Base-by-base conservation (phyloP, 441 rosid genomes). In the Aquilaria agallochum region DNA sequence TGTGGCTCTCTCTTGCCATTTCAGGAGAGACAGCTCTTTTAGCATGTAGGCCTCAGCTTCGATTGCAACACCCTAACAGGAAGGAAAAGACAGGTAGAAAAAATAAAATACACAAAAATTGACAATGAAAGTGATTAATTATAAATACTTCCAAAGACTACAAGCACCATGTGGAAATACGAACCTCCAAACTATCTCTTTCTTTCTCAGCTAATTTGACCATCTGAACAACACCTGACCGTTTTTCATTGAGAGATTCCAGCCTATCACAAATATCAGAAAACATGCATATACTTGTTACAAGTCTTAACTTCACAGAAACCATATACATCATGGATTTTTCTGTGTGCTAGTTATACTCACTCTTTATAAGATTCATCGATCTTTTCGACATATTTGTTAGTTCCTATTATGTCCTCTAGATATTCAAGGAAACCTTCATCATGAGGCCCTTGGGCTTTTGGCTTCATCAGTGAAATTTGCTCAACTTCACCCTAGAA, bases 401-500 rank as follows among this genome's bases (percentile, higher is more conserved):
- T 71, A 5, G 99, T 94, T 62, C 99, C 99, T 64, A 94, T 87
- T 44, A 95, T 95, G 78, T 91, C 97, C 72, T 95, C 99, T 4
- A 95, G 82, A 64, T 91, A 95, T 75, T 95, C 99, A 40, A 91
- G 94, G 75, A 91, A 95, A 67, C 99, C 99, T 80, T 95, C 99
- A 74, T 95, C 99, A 73, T 89, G 97, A 9, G 89, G 96, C 65
- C 96, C 96, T 77, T 94, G 97, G 68, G 96, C 85, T 73, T 94
- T 94, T 3, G 96, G 96, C 73, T 87, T 94, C 99, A 94, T 94
- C 68, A 94, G 79, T 31, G 99, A 94, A 79, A 94, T 94, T 78
- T 94, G 97, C 79, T 94, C 99, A 10, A 94, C 97, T 78, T 95
- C 99, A 66, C 97, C 99, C 99, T 95, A 76, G 67, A 47, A 68